Evolutionary conservation across 768 basidiomycete genomes (phyloP), one percentile per base, ranked within the genome.

Genomic region (Calvatia gigantea): DNA sequence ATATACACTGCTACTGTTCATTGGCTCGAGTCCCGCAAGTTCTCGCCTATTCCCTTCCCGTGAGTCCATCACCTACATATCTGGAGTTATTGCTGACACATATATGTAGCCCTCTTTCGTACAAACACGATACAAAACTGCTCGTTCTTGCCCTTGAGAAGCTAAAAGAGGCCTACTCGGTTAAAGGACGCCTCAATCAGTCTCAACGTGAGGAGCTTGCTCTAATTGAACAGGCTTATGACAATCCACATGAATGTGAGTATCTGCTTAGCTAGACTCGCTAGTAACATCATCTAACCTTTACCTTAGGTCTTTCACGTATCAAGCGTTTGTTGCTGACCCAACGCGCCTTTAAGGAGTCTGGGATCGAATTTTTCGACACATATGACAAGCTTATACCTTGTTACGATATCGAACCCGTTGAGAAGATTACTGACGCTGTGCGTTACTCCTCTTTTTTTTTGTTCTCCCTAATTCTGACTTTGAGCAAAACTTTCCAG

Each of bases 341-440:
- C 0, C 97, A 99, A 69, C 90, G 97, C 43, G 94, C 95, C 1
- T 99, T 99, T 84, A 98, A 98, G 75, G 97, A 99, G 69, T 75
- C 94, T 21, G 97, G 97, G 8, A 97, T 99, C 58, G 91, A 93
- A 71, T 95, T 94, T 72, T 96, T 94, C 70, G 94, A 97, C 64
- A 97, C 94, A 0, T 96, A 98, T 65, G 94, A 98, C 78, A 98
- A 96, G 70, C 83, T 98, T 64, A 98, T 98, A 64, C 94, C 95
- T 23, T 98, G 94, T 67, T 98, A 99, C 68, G 96, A 98, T 64
- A 98, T 99, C 59, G 97, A 99, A 69, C 97, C 97, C 0, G 94
- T 99, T 14, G 97, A 99, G 78, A 99, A 99, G 84, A 98, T 99
- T 61, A 98, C 97, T 25, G 97, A 98, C 70, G 97, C 97, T 32